Evolutionary conservation across 805 yeast species (phyloP).

Genomic region (Metschnikowia chrysomelidarum): DNA sequence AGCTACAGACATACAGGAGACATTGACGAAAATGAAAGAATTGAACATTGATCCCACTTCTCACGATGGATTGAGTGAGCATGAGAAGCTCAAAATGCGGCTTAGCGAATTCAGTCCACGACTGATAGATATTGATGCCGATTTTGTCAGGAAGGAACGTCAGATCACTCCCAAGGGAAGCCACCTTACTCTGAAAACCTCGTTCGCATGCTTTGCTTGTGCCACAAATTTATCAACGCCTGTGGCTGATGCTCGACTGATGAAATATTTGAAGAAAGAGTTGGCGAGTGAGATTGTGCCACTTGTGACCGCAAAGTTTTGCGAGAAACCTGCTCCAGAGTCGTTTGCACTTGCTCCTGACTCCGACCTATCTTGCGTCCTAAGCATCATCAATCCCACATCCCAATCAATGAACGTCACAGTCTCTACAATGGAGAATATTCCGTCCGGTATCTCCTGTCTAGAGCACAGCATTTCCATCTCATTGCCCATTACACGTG

Average conservation of each 20-base stretch:
- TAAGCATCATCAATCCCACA: constrained; percentile 35
- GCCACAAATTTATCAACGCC: constrained; percentile 27
- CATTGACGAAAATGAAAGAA: constrained; percentile 8
- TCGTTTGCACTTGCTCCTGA: constrained; percentile 12
- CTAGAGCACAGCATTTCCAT: constrained; percentile 3
- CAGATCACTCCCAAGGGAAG: constrained; percentile 24
- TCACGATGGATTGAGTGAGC: constrained; percentile 5
- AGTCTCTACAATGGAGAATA: constrained; percentile 24
- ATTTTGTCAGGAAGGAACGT: constrained; percentile 2
- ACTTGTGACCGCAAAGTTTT: constrained; percentile 16
- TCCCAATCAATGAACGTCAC: constrained; percentile 20
- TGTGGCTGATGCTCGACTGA: constrained; percentile 24
- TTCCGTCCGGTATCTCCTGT: constrained; percentile 17
- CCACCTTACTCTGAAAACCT: constrained; percentile 25
- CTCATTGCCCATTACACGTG: constrained; percentile 26
- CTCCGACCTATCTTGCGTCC: constrained; percentile 19
- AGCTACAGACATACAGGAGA: neutral
- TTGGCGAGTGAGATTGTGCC: constrained; percentile 38
- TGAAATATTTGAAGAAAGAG: constrained; percentile 30
- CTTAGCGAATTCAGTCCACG: constrained; percentile 5
- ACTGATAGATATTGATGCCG: constrained; percentile 13
- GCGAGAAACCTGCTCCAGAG: neutral
- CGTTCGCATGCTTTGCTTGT: constrained; percentile 31
- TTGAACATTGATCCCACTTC: constrained; percentile 8
- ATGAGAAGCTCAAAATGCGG: constrained; percentile 7